These are phyloP conservation scores for Chlorella sp. DNA, from an alignment of 139 green algal genomes.

Conservation along the genomic window DNA sequence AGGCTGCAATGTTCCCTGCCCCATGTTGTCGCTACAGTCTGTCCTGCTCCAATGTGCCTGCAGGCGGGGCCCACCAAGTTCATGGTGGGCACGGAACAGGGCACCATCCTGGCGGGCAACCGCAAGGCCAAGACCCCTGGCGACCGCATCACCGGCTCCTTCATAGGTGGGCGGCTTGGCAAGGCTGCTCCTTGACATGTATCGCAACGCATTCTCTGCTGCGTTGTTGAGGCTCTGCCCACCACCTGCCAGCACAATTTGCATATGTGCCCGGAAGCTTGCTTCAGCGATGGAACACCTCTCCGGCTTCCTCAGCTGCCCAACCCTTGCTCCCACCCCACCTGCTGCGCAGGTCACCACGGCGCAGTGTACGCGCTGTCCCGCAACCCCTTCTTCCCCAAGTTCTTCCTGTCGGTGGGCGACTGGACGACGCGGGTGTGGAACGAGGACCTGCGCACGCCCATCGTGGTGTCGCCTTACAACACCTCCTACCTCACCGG, in stretches of 20 bases:
- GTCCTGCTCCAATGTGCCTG: constrained; percentile 40
- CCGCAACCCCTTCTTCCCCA: constrained; percentile 91
- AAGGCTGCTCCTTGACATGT: too few species aligned
- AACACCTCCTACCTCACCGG: constrained; percentile 80
- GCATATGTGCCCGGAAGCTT: neutral
- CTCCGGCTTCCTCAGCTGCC: neutral
- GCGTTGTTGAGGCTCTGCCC: neutral
- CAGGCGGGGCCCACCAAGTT: constrained; percentile 93
- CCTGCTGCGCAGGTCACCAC: constrained; percentile 77
- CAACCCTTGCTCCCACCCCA: neutral
- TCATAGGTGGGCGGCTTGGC: constrained; percentile 41
- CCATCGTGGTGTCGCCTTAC: constrained; percentile 91
- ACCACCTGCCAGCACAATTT: neutral
- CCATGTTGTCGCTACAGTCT: too few species aligned
- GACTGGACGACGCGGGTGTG: constrained; percentile 94
- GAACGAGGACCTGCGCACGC: constrained; percentile 91
- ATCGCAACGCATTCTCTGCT: too few species aligned
- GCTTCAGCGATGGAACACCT: too few species aligned
- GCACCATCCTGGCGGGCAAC: constrained; percentile 87
- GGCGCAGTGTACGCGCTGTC: constrained; percentile 83
- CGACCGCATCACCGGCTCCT: constrained; percentile 86
- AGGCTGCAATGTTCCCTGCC: too few species aligned
- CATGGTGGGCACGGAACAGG: constrained; percentile 93
- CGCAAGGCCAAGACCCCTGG: constrained; percentile 92
- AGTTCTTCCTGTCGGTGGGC: constrained; percentile 92